A percentile compares a stretch with the other conserved stretches of the same genome.
phyloP scores from a whole-genome alignment of 2,329 filamentous ascomycete genomes.

The Pyricularia pennisetigena region DNA sequence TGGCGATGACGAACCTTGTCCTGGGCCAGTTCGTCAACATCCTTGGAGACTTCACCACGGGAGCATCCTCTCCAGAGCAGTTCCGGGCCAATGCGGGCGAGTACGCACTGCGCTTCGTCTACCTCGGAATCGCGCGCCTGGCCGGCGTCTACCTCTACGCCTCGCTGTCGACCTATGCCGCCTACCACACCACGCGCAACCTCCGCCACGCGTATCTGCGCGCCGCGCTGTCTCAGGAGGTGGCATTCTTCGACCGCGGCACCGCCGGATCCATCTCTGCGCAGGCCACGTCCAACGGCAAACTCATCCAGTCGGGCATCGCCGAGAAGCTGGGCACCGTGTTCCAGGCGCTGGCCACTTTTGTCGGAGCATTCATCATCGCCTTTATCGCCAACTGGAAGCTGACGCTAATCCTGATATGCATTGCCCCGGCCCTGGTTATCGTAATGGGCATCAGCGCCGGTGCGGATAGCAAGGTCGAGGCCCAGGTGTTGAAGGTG shows the following conservation, averaged over 20 bases:
- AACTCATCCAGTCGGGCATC: slow-evolving; percentile 18
- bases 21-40: slow-evolving; percentile 26
- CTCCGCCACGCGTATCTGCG: slow-evolving; percentile 38
- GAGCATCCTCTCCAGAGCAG: neutral
- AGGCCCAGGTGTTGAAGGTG: slow-evolving; percentile 1
- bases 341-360: slow-evolving; percentile 15
- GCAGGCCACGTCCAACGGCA: slow-evolving; percentile 24
- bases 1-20: slow-evolving; percentile 27
- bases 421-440: slow-evolving; percentile 2
- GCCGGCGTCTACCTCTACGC: slow-evolving; percentile 36
- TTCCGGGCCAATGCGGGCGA: neutral
- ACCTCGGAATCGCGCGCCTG: slow-evolving; percentile 45
- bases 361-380: slow-evolving; percentile 17
- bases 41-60: slow-evolving; percentile 14
- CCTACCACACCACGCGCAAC: slow-evolving; percentile 38
- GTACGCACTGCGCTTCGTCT: slow-evolving; percentile 40
- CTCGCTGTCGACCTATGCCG: slow-evolving; percentile 34
- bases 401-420: slow-evolving; percentile 15
- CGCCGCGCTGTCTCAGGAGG: slow-evolving; percentile 37
- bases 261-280: slow-evolving; percentile 26
- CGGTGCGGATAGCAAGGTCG: slow-evolving; percentile 2
- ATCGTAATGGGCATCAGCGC: slow-evolving; percentile 17
- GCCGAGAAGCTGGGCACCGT: slow-evolving; percentile 14
- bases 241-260: slow-evolving; percentile 36
- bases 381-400: slow-evolving; percentile 20